Conservation (phyloP, 2,329 filamentous ascomycete genomes). For the Xylariaceae sp. region DNA sequence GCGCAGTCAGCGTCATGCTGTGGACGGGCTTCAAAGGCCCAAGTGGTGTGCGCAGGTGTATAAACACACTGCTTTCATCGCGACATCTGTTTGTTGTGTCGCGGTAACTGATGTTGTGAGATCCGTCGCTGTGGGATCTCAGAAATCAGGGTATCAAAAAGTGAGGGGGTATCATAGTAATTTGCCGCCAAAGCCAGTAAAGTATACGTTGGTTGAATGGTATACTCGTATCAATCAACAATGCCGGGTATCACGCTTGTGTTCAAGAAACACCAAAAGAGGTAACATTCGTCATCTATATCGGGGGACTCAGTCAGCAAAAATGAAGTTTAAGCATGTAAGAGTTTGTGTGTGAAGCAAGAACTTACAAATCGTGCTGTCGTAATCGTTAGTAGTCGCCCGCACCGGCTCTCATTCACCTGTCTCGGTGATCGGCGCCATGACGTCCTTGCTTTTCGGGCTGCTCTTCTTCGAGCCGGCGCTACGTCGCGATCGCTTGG, state of each 20-base stretch:
- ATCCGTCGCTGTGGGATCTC: neutral
- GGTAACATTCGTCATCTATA: conserved; percentile 12
- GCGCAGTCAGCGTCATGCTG: no score
- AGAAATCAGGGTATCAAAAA: neutral
- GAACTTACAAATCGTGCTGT: conserved; percentile 27
- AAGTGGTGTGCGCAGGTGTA: no score
- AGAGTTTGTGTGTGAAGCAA: neutral
- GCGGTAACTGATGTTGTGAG: neutral
- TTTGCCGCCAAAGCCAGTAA: neutral
- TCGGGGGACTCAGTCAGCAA: conserved; percentile 4
- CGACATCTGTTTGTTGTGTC: neutral
- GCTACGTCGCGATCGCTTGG: conserved; percentile 26
- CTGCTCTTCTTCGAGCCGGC: conserved; percentile 28
- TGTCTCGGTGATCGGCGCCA: conserved; percentile 52
- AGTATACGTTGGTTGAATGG: neutral
- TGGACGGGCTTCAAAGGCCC: no score
- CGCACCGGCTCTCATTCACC: conserved; percentile 32
- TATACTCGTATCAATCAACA: neutral
- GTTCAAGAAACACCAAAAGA: neutral
- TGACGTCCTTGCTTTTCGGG: conserved; percentile 43
- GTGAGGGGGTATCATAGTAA: conserved; percentile 7
- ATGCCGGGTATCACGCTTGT: conserved; percentile 17
- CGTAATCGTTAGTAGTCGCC: conserved; percentile 21
- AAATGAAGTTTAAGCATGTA: neutral
- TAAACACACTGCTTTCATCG: neutral